Evolutionary conservation across 2,329 filamentous ascomycete species (phyloP), one percentile per base, ranked within the genome.

Genomic region (Raffaelea deltoideospora): DNA sequence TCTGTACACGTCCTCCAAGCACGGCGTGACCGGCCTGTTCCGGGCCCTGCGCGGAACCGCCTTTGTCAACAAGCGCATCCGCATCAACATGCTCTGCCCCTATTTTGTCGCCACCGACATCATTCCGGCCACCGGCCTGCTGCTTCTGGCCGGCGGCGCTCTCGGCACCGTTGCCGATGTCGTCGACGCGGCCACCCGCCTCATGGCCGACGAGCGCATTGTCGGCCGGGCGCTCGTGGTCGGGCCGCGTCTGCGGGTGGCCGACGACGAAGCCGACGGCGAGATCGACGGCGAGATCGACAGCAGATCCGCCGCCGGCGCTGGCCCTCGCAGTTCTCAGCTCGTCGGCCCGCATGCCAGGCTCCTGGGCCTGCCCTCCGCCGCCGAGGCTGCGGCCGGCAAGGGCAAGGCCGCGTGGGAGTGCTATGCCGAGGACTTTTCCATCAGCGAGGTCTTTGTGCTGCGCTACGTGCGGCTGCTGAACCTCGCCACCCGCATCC

Each of bases 101-200:
- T 80, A 79, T 54, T 81, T 78, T 53, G 57, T 61, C 46, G 67
- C 72, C 45, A 75, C 71, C 10, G 65, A 68, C 17, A 66, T 80
- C 33, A 50, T 76, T 9, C 53, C 63, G 0, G 41, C 55, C 1
- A 35, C 43, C 1, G 72, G 61, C 19, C 60, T 65, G n/a, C 39
- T 65, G 2, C 37, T 77, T 14, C 59, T 80, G 3, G 66, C 72
- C 1, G 76, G 76, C 21, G 60, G 59, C 14, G 67, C 59, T 3
- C 55, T 67, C 41, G 72, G 68, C 5, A 57, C 57, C 22, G 53
- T 64, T 28, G 64, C 63, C 24, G 72, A 79, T 47, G 75, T 79
- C 0, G 61, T 79, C 3, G 70, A 78, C 43, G 74, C 73, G 5
- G 71, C 60, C 1, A 76, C 71, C 15, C 64, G 74, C 20, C 59